These are phyloP conservation scores for Mrakia hoshinonis DNA, from an alignment of 768 basidiomycete species.

Conservation along the genomic window DNA sequence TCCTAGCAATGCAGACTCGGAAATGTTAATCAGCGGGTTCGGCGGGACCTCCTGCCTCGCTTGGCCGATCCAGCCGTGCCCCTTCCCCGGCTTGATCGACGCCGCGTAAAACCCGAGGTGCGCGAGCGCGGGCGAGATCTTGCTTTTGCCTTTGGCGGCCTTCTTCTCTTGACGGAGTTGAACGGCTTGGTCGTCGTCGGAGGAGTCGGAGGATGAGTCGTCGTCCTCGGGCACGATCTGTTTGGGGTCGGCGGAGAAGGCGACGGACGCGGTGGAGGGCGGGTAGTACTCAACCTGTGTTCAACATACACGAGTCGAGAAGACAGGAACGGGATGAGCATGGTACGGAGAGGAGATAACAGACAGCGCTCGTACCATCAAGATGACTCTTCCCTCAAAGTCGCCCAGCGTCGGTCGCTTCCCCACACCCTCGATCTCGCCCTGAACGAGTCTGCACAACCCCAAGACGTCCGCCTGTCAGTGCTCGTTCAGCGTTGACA, in stretches of 20 bases:
- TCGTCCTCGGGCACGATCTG: not conserved
- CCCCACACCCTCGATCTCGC: slow-evolving; percentile 42
- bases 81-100: slow-evolving; percentile 16
- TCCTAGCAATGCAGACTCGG: slow-evolving; percentile 47
- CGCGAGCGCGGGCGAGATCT: not conserved
- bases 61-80: slow-evolving; percentile 12
- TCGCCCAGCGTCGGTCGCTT: slow-evolving; percentile 45
- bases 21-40: slow-evolving; percentile 56
- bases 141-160: not conserved
- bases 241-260: not conserved
- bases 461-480: too few relatives aligned
- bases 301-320: slow-evolving; percentile 32
- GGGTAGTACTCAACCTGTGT: slow-evolving; percentile 53
- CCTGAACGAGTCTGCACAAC: slow-evolving; percentile 31
- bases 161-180: slow-evolving; percentile 2
- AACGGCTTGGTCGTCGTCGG: slow-evolving; percentile 8
- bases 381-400: slow-evolving; percentile 50
- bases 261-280: slow-evolving; percentile 25
- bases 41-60: slow-evolving; percentile 26
- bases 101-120: slow-evolving; percentile 10
- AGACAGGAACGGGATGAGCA: not conserved
- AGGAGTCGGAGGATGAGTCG: not conserved
- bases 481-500: too few relatives aligned
- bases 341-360: not conserved
- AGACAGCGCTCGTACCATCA: slow-evolving; percentile 47